phyloP scores from a whole-genome alignment of 495 filamentous ascomycete genomes.

The Collariella sp. region DNA sequence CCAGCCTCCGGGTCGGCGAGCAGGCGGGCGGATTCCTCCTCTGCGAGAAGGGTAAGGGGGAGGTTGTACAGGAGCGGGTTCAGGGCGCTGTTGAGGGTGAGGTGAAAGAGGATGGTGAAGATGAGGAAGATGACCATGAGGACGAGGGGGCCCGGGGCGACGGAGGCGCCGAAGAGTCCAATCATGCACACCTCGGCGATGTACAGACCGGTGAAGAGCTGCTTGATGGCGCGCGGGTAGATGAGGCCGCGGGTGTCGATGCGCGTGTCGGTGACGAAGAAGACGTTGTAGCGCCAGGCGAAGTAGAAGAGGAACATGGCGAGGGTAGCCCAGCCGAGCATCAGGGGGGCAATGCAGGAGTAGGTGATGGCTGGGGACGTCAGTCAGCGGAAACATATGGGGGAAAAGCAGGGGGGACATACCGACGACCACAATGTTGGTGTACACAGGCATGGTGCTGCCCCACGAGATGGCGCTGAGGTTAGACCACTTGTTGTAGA shows the following conservation, averaged over 20 bases:
- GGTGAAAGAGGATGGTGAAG: constrained; percentile 73
- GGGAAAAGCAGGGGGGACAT: constrained; percentile 15
- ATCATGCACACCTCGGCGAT: constrained; percentile 79
- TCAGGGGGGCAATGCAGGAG: constrained; percentile 80
- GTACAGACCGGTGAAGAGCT: constrained; percentile 83
- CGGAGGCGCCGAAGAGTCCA: constrained; percentile 72
- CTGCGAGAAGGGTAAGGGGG: constrained; percentile 50
- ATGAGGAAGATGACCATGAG: constrained; percentile 77
- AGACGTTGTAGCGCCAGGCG: constrained; percentile 89
- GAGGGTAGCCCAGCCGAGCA: constrained; percentile 78
- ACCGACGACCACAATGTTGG: constrained; percentile 79
- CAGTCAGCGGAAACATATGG: not conserved
- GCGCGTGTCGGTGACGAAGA: constrained; percentile 76
- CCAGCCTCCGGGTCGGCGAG: constrained; percentile 28
- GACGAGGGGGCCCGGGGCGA: constrained; percentile 65
- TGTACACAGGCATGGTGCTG: constrained; percentile 77
- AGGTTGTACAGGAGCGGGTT: constrained; percentile 75
- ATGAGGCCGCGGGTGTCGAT: constrained; percentile 88
- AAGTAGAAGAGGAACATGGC: constrained; percentile 84
- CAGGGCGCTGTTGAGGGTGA: constrained; percentile 70
- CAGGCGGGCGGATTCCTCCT: constrained; percentile 51
- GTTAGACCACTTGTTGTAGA: constrained; percentile 53
- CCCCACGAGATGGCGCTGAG: constrained; percentile 71
- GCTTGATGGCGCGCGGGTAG: constrained; percentile 85
- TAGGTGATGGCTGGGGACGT: constrained; percentile 62